A percentile compares a stretch with the other conserved stretches of the same genome.
phyloP scores from a whole-genome alignment of 2,329 filamentous ascomycete species.

The Colletotrichum aenigma region DNA sequence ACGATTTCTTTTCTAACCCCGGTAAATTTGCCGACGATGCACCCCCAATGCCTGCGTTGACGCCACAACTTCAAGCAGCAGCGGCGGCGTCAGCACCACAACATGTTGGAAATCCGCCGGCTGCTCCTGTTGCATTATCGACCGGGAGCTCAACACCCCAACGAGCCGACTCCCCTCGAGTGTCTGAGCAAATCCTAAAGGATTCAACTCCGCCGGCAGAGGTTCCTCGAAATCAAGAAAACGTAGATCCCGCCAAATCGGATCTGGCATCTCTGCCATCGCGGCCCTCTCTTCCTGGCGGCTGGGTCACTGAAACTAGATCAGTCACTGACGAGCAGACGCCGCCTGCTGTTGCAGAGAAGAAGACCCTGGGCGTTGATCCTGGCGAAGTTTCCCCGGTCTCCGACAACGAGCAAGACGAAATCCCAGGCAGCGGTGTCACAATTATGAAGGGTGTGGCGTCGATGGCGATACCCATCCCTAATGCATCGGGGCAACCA shows the following conservation, averaged over 20 bases:
- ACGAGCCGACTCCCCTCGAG: background rate
- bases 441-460: background rate
- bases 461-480: background rate
- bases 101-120: background rate
- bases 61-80: background rate
- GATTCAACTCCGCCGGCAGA: background rate
- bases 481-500: background rate
- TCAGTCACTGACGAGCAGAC: background rate
- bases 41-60: constrained; percentile 24
- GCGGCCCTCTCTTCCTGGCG: constrained; percentile 32
- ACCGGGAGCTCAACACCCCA: background rate
- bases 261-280: background rate
- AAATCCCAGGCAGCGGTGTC: background rate
- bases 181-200: background rate
- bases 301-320: constrained; percentile 32
- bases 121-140: background rate
- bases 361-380: background rate
- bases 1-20: constrained; percentile 56
- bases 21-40: constrained; percentile 26
- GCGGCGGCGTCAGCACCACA: background rate
- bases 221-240: background rate
- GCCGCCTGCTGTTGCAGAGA: background rate
- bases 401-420: constrained; percentile 20
- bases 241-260: background rate
- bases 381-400: constrained; percentile 23